phyloP scores from a whole-genome alignment of 805 yeast species.

The Wickerhamomyces strasburgensis region DNA sequence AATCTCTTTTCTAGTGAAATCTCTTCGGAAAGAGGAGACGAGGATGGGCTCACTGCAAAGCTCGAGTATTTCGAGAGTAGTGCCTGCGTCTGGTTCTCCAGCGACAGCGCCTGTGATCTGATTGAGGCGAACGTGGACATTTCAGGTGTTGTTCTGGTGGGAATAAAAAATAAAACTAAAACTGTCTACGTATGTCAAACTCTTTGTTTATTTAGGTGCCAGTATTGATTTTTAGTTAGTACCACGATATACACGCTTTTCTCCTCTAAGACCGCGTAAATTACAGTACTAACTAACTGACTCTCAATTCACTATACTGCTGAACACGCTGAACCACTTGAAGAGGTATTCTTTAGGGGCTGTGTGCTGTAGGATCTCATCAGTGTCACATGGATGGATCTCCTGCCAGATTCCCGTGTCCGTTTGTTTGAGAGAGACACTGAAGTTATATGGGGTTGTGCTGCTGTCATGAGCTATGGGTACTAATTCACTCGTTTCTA shows the following conservation, averaged over 20 bases:
- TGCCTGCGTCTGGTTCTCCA: slow-evolving; percentile 65
- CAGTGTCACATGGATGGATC: slow-evolving; percentile 40
- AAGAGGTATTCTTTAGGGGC: slow-evolving; percentile 19
- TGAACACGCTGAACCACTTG: slow-evolving; percentile 27
- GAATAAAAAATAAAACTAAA: too few relatives aligned
- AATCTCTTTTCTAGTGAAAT: slow-evolving; percentile 37
- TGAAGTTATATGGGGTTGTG: slow-evolving; percentile 1
- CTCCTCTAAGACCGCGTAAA: slow-evolving; percentile 14
- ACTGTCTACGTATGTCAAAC: too few relatives aligned
- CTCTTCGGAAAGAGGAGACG: slow-evolving; percentile 47
- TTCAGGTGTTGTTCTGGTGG: too few relatives aligned
- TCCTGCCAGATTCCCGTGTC: slow-evolving; percentile 19
- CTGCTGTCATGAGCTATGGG: background rate
- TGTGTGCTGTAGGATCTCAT: slow-evolving; percentile 24
- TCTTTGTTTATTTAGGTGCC: too few relatives aligned
- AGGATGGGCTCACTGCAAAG: slow-evolving; percentile 46
- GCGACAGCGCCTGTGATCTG: slow-evolving; percentile 60
- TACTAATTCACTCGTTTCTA: slow-evolving; percentile 1
- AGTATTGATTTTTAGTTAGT: too few relatives aligned
- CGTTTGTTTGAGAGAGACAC: slow-evolving; percentile 10
- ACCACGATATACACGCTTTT: too few relatives aligned
- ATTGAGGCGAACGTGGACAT: slow-evolving; percentile 58
- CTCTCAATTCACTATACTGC: slow-evolving; percentile 3
- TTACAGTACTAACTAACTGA: slow-evolving; percentile 8
- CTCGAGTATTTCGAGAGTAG: slow-evolving; percentile 49